Base-by-base conservation (phyloP, 2,329 filamentous ascomycete species). In the Hymenoscyphus albidus region DNA sequence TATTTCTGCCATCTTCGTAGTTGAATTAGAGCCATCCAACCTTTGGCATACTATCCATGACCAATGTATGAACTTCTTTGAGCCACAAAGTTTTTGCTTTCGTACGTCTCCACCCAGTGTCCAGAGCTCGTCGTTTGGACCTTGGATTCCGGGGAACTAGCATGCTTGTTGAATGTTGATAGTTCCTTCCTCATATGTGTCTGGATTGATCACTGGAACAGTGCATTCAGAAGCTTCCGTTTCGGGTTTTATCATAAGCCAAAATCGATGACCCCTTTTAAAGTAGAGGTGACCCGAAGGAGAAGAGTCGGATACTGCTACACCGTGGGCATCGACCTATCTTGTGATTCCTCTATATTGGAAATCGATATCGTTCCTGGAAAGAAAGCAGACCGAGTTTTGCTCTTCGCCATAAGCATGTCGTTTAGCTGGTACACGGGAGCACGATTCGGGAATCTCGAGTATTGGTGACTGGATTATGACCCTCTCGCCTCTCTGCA, bases 131-230 rank as follows among this genome's bases (percentile, higher is more conserved):
- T 65, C 55, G 2, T 58, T 31, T 6, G 69, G 65, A 0, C 67
- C 67, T 35, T 63, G 62, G 51, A 70, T 62, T 22, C 61, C 67
- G 1, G 69, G 67, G 31, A 66, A 65, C 71, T 70, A 73, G 55
- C 69, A 72, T 10, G 70, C 72, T 54, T 71, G 62, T 22, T 67
- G 58, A 27, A 71, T 38, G 10, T 32, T 40, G 16, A 74, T 62
- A 1, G 9, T 59, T 2, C 70, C 71, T n/a, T 44, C 55, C 22
- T 67, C 42, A 44, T 39, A 65, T 1, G 68, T 72, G n/a, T 57
- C 55, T 48, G 72, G 62, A 42, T 73, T 74, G 59, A 74, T 70
- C 2, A 74, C 70, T 14, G 67, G 66, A 7, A 68, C 67, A 7
- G 42, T 54, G 3, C 35, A 38, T 18, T 65, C 51, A 40, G 66